Evolutionary conservation across 2,329 filamentous ascomycete genomes (phyloP).

Genomic region (Cadophora gregata): DNA sequence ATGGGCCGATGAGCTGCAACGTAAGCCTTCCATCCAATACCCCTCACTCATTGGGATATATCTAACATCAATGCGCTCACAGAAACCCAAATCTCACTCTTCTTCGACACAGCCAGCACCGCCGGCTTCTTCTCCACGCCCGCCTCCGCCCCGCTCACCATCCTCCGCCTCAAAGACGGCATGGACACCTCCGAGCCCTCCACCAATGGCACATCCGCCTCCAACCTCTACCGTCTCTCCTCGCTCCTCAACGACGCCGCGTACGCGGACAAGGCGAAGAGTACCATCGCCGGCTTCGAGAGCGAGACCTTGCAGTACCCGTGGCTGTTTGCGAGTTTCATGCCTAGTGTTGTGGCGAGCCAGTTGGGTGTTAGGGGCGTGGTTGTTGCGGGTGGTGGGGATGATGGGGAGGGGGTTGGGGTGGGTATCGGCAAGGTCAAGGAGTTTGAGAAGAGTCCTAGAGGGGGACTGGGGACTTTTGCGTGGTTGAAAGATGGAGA

Average conservation of each 20-base stretch:
- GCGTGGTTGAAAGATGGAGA: constrained; percentile 30
- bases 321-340: constrained; percentile 84
- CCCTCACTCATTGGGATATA: too few relatives aligned
- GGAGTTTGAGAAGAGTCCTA: constrained; percentile 42
- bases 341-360: constrained; percentile 76
- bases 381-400: constrained; percentile 49
- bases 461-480: constrained; percentile 40
- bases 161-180: constrained; percentile 90
- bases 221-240: constrained; percentile 84
- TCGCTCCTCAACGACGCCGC: constrained; percentile 68
- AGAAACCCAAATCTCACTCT: constrained; percentile 76
- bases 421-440: constrained; percentile 41
- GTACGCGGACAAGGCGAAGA: constrained; percentile 69
- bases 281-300: constrained; percentile 85
- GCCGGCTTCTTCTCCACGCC: constrained; percentile 76
- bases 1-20: constrained; percentile 83
- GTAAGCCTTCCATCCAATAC: constrained; percentile 49
- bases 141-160: constrained; percentile 66
- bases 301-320: constrained; percentile 92
- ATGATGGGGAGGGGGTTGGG: constrained; percentile 35
- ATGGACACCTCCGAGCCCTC: constrained; percentile 94
- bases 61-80: constrained; percentile 11
- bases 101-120: constrained; percentile 67
- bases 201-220: constrained; percentile 84
- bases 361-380: constrained; percentile 68